phyloP scores from a whole-genome alignment of 768 basidiomycete genomes.

The Amanita polypyramis region DNA sequence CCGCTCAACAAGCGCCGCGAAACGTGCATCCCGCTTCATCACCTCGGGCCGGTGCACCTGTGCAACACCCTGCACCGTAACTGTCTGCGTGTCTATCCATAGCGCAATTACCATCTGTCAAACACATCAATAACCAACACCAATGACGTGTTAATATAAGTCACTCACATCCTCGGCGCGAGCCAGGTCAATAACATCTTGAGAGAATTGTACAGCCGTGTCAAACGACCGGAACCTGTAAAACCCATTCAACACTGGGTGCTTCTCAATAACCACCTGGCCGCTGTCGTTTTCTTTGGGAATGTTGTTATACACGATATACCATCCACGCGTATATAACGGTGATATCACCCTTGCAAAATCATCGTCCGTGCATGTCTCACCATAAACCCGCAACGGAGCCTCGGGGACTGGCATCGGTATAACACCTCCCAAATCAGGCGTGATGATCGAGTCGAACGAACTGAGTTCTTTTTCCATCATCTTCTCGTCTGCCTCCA shows the following conservation, averaged over 20 bases:
- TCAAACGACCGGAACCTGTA: not conserved
- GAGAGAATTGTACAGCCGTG: not conserved
- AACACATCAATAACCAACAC: not conserved
- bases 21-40: not conserved
- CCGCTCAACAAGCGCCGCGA: conserved; percentile 3
- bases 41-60: not conserved
- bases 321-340: conserved; percentile 3
- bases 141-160: not conserved
- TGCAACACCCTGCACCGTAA: not conserved
- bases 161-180: not conserved
- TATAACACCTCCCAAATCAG: not conserved
- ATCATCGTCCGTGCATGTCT: not conserved
- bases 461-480: not conserved
- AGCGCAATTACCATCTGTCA: not conserved
- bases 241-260: conserved; percentile 3
- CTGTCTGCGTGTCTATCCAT: not conserved
- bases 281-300: not conserved
- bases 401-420: conserved; percentile 1
- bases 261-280: not conserved
- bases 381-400: not conserved
- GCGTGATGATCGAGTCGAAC: not conserved
- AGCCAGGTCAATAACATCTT: not conserved
- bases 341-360: not conserved
- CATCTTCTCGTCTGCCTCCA: not conserved
- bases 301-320: conserved; percentile 2